phyloP scores from a whole-genome alignment of 345 rosid genomes.

The Chamaenerion angustifolium region DNA sequence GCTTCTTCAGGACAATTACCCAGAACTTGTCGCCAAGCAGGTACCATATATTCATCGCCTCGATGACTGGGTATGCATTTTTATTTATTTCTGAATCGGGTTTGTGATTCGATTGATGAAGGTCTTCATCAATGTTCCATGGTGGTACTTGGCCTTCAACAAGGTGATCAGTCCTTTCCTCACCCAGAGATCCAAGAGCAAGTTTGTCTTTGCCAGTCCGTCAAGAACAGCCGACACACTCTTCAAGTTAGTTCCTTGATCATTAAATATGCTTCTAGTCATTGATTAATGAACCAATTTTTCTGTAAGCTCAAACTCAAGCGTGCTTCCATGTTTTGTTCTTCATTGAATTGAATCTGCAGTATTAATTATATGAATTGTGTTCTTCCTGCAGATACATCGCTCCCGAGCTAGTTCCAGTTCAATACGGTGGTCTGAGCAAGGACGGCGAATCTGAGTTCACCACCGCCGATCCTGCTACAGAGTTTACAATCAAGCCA shows the following conservation, averaged over 20 bases:
- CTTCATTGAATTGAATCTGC: too few species aligned
- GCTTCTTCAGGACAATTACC: constrained; percentile 41
- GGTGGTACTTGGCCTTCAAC: constrained; percentile 40
- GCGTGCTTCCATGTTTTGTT: too few species aligned
- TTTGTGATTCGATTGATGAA: constrained; percentile 7
- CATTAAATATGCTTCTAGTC: neutral
- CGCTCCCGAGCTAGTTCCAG: constrained; percentile 33
- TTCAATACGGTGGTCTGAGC: constrained; percentile 36
- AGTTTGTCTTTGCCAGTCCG: constrained; percentile 31
- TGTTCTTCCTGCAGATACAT: constrained; percentile 20
- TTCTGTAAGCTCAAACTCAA: neutral
- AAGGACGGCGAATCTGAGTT: constrained; percentile 30
- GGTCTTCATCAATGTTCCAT: constrained; percentile 49
- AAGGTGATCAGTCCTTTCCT: constrained; percentile 38
- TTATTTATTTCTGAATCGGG: neutral
- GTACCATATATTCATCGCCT: constrained; percentile 7
- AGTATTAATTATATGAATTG: neutral
- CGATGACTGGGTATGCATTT: too few species aligned
- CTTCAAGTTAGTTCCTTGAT: constrained; percentile 27
- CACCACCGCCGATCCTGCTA: constrained; percentile 17
- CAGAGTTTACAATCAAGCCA: constrained; percentile 22
- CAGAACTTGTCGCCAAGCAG: constrained; percentile 39
- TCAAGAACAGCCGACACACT: constrained; percentile 33
- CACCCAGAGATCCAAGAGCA: constrained; percentile 46
- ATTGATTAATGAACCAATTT: neutral